These are phyloP conservation scores for Suhomyces atakaporum DNA, from an alignment of 1,139 yeast genomes.

Conservation along the genomic window DNA sequence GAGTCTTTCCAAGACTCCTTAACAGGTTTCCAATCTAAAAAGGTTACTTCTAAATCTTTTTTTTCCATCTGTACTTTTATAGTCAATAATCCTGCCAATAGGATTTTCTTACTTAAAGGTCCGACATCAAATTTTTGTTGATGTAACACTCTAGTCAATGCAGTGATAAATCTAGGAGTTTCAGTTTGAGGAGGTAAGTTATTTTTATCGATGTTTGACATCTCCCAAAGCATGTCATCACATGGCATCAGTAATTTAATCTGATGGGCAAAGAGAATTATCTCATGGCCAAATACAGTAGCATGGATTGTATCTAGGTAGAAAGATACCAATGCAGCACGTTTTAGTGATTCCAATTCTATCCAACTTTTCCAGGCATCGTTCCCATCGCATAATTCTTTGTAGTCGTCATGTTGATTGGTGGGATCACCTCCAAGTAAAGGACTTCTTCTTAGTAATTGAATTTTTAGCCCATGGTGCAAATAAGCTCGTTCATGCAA, in stretches of 20 bases:
- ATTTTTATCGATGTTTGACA: slow-evolving; percentile 13
- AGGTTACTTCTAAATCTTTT: slow-evolving; percentile 55
- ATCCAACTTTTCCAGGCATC: slow-evolving; percentile 40
- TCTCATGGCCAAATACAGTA: slow-evolving; percentile 33
- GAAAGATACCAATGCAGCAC: slow-evolving; percentile 35
- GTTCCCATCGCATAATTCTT: too few species aligned
- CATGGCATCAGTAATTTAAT: slow-evolving; percentile 34
- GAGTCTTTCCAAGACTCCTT: slow-evolving; percentile 64
- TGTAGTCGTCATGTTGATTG: slow-evolving; percentile 13
- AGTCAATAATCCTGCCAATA: slow-evolving; percentile 69
- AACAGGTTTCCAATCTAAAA: slow-evolving; percentile 32
- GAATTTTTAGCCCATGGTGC: slow-evolving; percentile 75
- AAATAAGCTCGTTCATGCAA: slow-evolving; percentile 72
- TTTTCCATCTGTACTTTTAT: slow-evolving; percentile 75
- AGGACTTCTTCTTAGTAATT: slow-evolving; percentile 67
- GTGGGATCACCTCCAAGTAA: slow-evolving; percentile 54
- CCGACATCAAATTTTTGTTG: slow-evolving; percentile 51
- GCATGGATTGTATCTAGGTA: slow-evolving; percentile 36
- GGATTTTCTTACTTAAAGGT: slow-evolving; percentile 60
- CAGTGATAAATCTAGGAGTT: slow-evolving; percentile 44
- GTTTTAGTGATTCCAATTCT: slow-evolving; percentile 34
- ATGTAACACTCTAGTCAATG: slow-evolving; percentile 57
- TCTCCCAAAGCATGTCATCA: slow-evolving; percentile 37
- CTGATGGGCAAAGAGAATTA: slow-evolving; percentile 33
- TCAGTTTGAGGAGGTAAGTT: slow-evolving; percentile 10